Evolutionary conservation across 2,329 filamentous ascomycete genomes (phyloP), one percentile per base, ranked within the genome.

Genomic region (Arthrobotrys conoides): DNA sequence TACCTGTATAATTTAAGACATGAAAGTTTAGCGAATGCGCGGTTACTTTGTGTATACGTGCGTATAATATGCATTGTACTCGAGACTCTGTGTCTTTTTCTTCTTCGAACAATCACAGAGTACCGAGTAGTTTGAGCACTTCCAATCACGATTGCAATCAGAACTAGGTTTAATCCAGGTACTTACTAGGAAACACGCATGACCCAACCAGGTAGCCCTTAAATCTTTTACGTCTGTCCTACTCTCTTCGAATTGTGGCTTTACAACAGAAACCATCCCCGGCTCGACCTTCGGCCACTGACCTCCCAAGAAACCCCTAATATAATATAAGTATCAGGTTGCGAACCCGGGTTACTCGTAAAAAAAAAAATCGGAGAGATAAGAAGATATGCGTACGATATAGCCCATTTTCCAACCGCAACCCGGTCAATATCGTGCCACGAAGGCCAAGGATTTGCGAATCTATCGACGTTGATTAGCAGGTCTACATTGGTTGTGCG

Each of bases 161-260:
- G 41, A 51, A 22, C 51, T 38, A 51, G 51, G n/a, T 61, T 65
- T 51, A n/a, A 33, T 41, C 59, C 4, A 36, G 59, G 27, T 48
- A 67, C 75, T 78, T 72, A 78, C 75, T 94, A 97, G 86, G 70
- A 61, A 79, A 71, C 94, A 97, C 2, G 95, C 94, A 84, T 98
- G 95, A 41, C 95, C 95, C 1, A 98, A 90, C 95, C 95, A 97
- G 48, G 95, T 98, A 38, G 94, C 93, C 68, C 94, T 90, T 24
- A 98, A 88, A 48, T 88, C 87, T 18, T 84, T 82, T 51, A 78
- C 49, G 5, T 65, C 68, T 59, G 75, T 78, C 59, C 75, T 64
- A 69, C 68, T 78, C 38, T 72, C 44, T 27, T 78, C 68, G 38
- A 78, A 78, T 20, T 78, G 61, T 78, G 75, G 75, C 75, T 67